Evolutionary conservation across 768 basidiomycete genomes (phyloP).

Genomic region (Termitomyces sp.): DNA sequence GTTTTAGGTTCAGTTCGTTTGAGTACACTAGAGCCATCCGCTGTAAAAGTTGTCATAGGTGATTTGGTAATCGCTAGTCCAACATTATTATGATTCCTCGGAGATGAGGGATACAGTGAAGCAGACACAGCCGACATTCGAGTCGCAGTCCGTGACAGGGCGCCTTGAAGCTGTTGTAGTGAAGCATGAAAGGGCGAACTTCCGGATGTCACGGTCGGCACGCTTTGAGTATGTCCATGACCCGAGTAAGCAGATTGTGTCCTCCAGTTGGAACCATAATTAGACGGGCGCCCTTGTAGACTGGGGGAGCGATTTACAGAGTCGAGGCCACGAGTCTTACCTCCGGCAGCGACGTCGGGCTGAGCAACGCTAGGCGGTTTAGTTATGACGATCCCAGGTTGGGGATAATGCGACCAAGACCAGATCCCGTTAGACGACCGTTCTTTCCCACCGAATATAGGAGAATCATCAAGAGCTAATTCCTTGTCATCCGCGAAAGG

Average conservation of each 20-base stretch:
- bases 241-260: constrained; percentile 22
- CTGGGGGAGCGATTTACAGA: constrained; percentile 10
- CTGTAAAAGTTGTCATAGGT: constrained; percentile 30
- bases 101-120: constrained; percentile 45
- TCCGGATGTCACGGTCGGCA: constrained; percentile 12
- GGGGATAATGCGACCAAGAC: constrained; percentile 55
- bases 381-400: constrained; percentile 22
- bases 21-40: constrained; percentile 36
- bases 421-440: constrained; percentile 47
- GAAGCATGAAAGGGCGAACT: constrained; percentile 23
- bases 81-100: constrained; percentile 26
- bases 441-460: constrained; percentile 77
- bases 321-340: constrained; percentile 8
- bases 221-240: constrained; percentile 15
- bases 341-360: background rate
- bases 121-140: constrained; percentile 41
- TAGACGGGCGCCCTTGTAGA: constrained; percentile 9
- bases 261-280: constrained; percentile 12
- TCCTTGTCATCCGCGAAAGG: constrained; percentile 42
- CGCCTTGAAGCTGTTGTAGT: constrained; percentile 38
- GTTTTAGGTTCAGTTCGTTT: constrained; percentile 34
- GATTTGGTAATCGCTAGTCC: constrained; percentile 31
- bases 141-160: constrained; percentile 31
- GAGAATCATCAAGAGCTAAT: constrained; percentile 54
- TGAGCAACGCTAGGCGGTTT: constrained; percentile 11